A percentile compares a stretch with the other conserved stretches of the same genome.
phyloP scores from a whole-genome alignment of 2,329 filamentous ascomycete species.

The Xylariaceae sp. region DNA sequence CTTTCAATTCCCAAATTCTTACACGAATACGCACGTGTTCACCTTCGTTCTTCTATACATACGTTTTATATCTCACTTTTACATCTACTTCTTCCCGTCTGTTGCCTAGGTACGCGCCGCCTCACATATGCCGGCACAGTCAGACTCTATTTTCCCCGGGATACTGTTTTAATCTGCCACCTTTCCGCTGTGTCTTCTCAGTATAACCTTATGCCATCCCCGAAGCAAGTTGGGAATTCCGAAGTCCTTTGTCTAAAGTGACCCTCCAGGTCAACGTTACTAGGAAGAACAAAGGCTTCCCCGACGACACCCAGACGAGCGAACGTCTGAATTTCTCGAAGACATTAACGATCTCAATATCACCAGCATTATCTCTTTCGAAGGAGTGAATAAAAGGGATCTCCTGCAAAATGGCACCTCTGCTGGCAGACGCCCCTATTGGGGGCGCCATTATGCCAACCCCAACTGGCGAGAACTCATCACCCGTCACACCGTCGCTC shows the following conservation, averaged over 20 bases:
- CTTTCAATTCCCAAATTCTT: too few relatives aligned
- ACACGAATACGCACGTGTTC: too few relatives aligned
- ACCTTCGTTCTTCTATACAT: too few relatives aligned
- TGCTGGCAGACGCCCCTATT: slow-evolving; percentile 2
- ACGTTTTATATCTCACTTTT: too few relatives aligned
- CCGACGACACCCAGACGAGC: too few relatives aligned
- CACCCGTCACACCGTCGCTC: slow-evolving; percentile 3
- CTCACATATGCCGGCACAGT: too few relatives aligned
- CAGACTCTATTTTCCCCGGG: neutral
- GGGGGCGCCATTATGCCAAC: slow-evolving; percentile 18
- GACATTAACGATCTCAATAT: too few relatives aligned
- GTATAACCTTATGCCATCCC: neutral
- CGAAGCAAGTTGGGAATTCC: neutral
- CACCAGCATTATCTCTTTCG: neutral
- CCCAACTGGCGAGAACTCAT: slow-evolving; percentile 21
- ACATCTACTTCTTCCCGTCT: too few relatives aligned
- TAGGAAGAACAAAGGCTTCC: neutral
- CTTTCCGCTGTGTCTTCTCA: neutral
- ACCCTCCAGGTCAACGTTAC: neutral
- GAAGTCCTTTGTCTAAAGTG: slow-evolving; percentile 9
- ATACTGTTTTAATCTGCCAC: too few relatives aligned
- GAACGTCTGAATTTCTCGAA: too few relatives aligned
- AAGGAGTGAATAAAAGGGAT: neutral
- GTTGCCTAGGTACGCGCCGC: too few relatives aligned
- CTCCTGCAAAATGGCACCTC: slow-evolving; percentile 10